A percentile compares a stretch with the other conserved stretches of the same genome.
These are phyloP conservation scores for Trichosporon faecale DNA, from an alignment of 1,284 basidiomycete genomes.

Conservation along the genomic window DNA sequence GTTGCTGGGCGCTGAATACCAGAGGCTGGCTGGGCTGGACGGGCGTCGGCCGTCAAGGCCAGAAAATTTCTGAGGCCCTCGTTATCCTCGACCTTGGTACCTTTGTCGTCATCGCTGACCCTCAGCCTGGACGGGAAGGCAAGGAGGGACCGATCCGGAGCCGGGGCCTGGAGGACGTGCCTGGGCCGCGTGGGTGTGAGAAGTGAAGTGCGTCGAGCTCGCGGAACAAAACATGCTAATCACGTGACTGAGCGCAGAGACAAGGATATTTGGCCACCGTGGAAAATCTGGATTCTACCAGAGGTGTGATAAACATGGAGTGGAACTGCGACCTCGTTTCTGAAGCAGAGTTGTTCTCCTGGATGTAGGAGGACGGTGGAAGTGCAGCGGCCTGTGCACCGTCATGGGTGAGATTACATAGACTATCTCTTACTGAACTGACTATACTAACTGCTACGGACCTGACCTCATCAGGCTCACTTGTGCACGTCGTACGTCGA, in stretches of 20 bases:
- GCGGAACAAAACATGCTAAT: background rate
- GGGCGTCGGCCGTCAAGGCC: background rate
- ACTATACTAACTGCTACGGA: too few species aligned
- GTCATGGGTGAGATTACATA: too few species aligned
- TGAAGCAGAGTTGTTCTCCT: too few species aligned
- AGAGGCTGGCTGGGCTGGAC: background rate
- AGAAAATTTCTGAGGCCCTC: conserved; percentile 6
- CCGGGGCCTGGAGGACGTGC: background rate
- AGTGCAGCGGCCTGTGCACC: too few species aligned
- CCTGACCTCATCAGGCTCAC: too few species aligned
- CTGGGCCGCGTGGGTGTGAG: background rate
- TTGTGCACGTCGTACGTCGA: too few species aligned
- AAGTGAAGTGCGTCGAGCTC: background rate
- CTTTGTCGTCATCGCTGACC: background rate
- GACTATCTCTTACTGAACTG: too few species aligned
- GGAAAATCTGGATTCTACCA: too few species aligned
- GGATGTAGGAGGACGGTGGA: too few species aligned
- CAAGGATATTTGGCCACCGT: too few species aligned
- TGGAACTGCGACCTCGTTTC: too few species aligned
- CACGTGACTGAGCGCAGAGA: background rate
- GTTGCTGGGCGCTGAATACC: background rate
- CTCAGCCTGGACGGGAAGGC: background rate
- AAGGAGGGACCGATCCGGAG: background rate
- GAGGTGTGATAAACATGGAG: too few species aligned
- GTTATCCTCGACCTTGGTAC: background rate